Conservation (phyloP, 2,329 filamentous ascomycete genomes). For the Phaeophleospora eucalypticola region DNA sequence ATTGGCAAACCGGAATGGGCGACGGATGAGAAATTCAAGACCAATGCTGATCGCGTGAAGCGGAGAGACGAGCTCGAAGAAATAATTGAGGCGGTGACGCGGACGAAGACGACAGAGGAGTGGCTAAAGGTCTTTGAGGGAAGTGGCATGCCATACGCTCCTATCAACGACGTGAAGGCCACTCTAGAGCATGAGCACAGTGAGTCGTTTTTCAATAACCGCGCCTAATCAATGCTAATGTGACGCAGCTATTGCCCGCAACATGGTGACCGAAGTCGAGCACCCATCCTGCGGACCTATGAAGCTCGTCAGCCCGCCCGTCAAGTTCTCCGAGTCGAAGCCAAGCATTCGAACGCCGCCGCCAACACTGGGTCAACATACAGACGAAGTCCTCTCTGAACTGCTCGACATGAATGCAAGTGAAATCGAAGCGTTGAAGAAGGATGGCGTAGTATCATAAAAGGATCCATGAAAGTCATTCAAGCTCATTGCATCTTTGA, state of each 20-base stretch:
- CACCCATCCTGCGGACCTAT: slow-evolving; percentile 80
- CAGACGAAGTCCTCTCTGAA: slow-evolving; percentile 66
- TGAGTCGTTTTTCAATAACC: too few species aligned
- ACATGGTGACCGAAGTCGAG: slow-evolving; percentile 86
- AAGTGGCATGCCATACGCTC: slow-evolving; percentile 89
- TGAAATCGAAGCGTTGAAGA: slow-evolving; percentile 60
- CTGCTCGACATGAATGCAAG: slow-evolving; percentile 57
- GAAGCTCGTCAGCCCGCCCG: slow-evolving; percentile 86
- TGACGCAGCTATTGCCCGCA: slow-evolving; percentile 66
- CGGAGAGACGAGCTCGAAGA: slow-evolving; percentile 74
- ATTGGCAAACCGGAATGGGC: slow-evolving; percentile 58
- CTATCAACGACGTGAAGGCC: slow-evolving; percentile 86
- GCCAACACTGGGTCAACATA: slow-evolving; percentile 83
- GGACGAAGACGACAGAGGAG: slow-evolving; percentile 74
- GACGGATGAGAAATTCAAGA: slow-evolving; percentile 53
- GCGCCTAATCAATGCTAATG: too few species aligned
- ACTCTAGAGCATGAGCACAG: slow-evolving; percentile 84
- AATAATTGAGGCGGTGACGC: slow-evolving; percentile 71
- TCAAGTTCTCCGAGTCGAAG: slow-evolving; percentile 84
- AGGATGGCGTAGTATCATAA: slow-evolving; percentile 58
- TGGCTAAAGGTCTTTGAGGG: slow-evolving; percentile 86
- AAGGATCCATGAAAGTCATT: too few species aligned
- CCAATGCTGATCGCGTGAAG: slow-evolving; percentile 57
- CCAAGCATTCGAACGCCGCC: slow-evolving; percentile 74
- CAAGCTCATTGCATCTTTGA: too few species aligned